Evolutionary conservation across 83 land plant species (phyloP).

Genomic region (Picea abies): DNA sequence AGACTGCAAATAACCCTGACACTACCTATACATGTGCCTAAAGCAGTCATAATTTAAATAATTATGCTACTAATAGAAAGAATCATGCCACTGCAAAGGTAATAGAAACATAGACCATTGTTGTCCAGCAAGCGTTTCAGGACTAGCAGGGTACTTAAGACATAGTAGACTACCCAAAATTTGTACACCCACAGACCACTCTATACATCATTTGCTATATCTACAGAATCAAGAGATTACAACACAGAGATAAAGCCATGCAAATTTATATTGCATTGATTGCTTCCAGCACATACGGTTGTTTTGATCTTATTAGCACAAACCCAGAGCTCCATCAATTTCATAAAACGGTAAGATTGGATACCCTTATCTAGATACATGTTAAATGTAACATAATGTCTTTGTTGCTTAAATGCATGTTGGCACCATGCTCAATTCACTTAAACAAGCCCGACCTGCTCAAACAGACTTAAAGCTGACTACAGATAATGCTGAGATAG

Average conservation of each 20-base stretch:
- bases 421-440: neutral
- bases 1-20: too few relatives aligned
- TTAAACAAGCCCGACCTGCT: neutral
- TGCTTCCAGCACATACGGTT: too few relatives aligned
- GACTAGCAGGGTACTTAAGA: too few relatives aligned
- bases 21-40: neutral
- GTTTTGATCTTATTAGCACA: neutral
- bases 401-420: neutral
- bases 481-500: too few relatives aligned
- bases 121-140: neutral
- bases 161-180: neutral
- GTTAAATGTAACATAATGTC: neutral
- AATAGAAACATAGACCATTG: neutral
- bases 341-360: neutral
- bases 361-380: conserved; percentile 1
- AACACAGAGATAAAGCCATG: too few relatives aligned
- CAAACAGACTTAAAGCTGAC: neutral
- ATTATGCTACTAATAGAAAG: neutral
- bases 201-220: neutral
- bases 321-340: neutral
- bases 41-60: neutral
- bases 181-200: neutral
- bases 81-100: neutral
- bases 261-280: too few relatives aligned
- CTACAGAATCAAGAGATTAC: too few relatives aligned